Conservation (phyloP, 2,329 filamentous ascomycete genomes). For the Chaetomium sp. region DNA sequence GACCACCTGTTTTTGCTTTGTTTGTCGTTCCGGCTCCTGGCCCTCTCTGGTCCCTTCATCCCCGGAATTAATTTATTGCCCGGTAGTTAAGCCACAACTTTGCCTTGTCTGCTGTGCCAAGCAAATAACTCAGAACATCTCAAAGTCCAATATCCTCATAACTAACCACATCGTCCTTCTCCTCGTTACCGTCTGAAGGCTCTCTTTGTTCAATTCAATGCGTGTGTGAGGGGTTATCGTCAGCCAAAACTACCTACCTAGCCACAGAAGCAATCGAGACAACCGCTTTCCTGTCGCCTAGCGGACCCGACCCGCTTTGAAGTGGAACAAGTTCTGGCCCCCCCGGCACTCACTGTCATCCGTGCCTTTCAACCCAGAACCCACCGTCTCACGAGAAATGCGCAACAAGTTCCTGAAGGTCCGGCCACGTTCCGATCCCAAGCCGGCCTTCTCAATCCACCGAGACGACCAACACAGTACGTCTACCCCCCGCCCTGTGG, state of each 20-base stretch:
- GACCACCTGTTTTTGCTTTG: not conserved
- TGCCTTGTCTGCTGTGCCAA: conserved; percentile 22
- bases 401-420: conserved; percentile 36
- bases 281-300: conserved; percentile 7
- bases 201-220: not conserved
- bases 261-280: conserved; percentile 18
- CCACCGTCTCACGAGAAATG: conserved; percentile 33
- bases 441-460: conserved; percentile 35
- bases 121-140: conserved; percentile 24
- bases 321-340: conserved; percentile 25
- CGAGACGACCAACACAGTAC: conserved; percentile 35
- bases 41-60: not conserved
- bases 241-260: not conserved
- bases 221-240: not conserved
- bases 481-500: conserved; percentile 24
- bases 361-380: conserved; percentile 21
- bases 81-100: not conserved
- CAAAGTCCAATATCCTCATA: too few species aligned
- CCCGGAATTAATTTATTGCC: conserved; percentile 10
- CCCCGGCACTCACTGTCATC: conserved; percentile 16
- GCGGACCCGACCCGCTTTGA: conserved; percentile 20
- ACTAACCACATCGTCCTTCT: not conserved
- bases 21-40: not conserved
- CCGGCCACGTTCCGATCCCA: conserved; percentile 34
- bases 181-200: not conserved